These are phyloP conservation scores for Phoma sp. DNA, from an alignment of 2,329 filamentous ascomycete genomes.

Conservation along the genomic window DNA sequence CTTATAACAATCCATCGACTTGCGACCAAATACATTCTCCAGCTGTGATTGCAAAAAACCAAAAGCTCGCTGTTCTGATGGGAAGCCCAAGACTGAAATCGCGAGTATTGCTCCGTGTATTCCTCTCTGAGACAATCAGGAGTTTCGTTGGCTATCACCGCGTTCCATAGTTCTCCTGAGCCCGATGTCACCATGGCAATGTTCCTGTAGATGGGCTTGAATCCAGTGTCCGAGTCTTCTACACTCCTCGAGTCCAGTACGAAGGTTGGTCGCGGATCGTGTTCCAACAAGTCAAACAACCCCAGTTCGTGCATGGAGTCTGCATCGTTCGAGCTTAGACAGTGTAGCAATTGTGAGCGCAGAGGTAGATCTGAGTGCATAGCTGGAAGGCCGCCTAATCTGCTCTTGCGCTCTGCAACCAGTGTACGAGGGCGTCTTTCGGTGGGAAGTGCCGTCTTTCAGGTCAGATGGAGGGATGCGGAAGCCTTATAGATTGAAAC, in stretches of 20 bases:
- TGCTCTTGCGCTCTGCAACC: neutral
- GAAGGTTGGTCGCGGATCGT: constrained; percentile 30
- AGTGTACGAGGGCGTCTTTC: neutral
- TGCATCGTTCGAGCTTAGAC: constrained; percentile 6
- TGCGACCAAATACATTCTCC: constrained; percentile 24
- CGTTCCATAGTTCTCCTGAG: constrained; percentile 13
- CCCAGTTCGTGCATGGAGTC: constrained; percentile 20
- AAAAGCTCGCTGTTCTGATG: constrained; percentile 2
- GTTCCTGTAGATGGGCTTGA: constrained; percentile 26
- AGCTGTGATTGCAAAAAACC: constrained; percentile 14
- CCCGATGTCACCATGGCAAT: constrained; percentile 24
- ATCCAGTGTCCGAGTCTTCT: neutral
- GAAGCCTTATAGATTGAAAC: too few relatives aligned
- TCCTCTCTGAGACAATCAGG: neutral
- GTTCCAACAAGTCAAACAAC: constrained; percentile 29
- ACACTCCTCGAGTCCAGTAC: constrained; percentile 17
- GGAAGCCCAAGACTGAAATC: constrained; percentile 28
- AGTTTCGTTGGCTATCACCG: constrained; percentile 10
- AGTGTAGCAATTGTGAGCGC: neutral
- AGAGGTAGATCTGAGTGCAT: neutral
- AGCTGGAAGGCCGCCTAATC: neutral
- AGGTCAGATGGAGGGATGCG: too few relatives aligned
- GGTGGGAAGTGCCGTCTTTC: neutral
- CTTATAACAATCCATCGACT: constrained; percentile 33
- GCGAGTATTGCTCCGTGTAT: neutral